Evolutionary conservation across 2,329 filamentous ascomycete species (phyloP), one percentile per base, ranked within the genome.

Genomic region (Sodiomyces alkalinus): DNA sequence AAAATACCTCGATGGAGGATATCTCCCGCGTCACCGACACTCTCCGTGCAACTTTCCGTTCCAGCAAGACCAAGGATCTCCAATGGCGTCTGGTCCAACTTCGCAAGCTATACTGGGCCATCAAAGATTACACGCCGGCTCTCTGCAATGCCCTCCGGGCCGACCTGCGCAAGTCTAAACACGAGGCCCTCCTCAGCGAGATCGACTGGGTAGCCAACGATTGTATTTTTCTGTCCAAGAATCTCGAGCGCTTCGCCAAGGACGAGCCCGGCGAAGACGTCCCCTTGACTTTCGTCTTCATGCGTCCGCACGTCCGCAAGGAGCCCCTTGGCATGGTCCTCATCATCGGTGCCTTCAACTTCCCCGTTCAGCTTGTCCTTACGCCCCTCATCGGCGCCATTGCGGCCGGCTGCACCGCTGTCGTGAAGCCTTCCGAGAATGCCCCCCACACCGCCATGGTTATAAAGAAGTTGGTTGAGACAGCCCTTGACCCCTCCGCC

Each of bases 341-440:
- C 41, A 72, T 94, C 44, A 92, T 96, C 46, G 83, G 85, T 32
- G 74, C 90, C 23, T 96, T 82, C 69, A 98, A 98, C 62, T 93
- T 86, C 52, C 90, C 90, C 28, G 61, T 93, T 49, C 76, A 86
- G 54, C 65, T 96, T 23, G 73, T 74, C 20, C 49, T 96, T 22
- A 68, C 71, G 1, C 85, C 87, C 2, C 53, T 92, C 35, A 69
- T 93, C 37, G 90, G 87, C 33, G 90, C 87, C 44, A 93, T 98
- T 42, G 74, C 81, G 23, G 87, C 83, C 7, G 90, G 90, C 29
- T 94, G 90, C 53, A 87, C 86, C 5, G 82, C 77, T 26, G 61
- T 94, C 13, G 50, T 96, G 42, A 98, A 98, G 65, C 87, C 90
- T 4, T 90, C 81, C 13, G 90, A 98, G 58, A 69, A 71, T 31